phyloP scores from a whole-genome alignment of 2,329 filamentous ascomycete species.

The Pseudogymnoascus sp. region DNA sequence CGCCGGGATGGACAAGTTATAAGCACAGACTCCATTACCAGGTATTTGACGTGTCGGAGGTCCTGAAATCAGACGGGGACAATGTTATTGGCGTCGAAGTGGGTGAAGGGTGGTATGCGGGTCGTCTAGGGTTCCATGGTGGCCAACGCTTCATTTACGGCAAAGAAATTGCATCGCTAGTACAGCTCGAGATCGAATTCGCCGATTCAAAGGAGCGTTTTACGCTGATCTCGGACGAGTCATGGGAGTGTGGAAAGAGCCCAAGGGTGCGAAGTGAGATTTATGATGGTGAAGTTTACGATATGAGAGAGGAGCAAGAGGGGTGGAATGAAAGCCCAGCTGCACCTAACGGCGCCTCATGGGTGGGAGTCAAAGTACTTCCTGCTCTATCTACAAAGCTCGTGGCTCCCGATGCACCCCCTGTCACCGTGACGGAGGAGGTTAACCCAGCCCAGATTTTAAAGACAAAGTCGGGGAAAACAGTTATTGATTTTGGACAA shows the following conservation, averaged over 20 bases:
- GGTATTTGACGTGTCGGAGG: conserved; percentile 12
- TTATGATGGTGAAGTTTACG: conserved; percentile 40
- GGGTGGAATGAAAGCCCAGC: background rate
- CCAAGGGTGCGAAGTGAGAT: conserved; percentile 29
- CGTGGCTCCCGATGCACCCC: conserved; percentile 35
- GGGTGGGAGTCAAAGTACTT: conserved; percentile 12
- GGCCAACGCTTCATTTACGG: conserved; percentile 32
- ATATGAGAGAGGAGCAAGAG: conserved; percentile 9
- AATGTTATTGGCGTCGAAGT: conserved; percentile 37
- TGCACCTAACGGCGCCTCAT: background rate
- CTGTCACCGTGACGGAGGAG: conserved; percentile 33
- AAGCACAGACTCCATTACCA: conserved; percentile 13
- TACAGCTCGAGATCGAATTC: conserved; percentile 25
- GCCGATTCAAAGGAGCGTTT: conserved; percentile 13
- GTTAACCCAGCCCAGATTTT: conserved; percentile 28
- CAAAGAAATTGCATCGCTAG: conserved; percentile 26
- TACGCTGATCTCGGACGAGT: conserved; percentile 18
- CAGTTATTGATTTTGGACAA: conserved; percentile 48
- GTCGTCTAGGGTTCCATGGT: conserved; percentile 29
- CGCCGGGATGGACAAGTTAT: conserved; percentile 33
- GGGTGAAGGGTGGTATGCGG: conserved; percentile 43
- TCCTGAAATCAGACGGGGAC: conserved; percentile 16
- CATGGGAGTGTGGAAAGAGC: conserved; percentile 19
- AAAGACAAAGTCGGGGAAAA: conserved; percentile 34
- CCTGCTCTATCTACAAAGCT: conserved; percentile 26